Percentiles rank a stretch among this genome's conserved stretches.
These are phyloP conservation scores for Amanita rubescens DNA, from an alignment of 768 basidiomycete genomes.

Conservation along the genomic window DNA sequence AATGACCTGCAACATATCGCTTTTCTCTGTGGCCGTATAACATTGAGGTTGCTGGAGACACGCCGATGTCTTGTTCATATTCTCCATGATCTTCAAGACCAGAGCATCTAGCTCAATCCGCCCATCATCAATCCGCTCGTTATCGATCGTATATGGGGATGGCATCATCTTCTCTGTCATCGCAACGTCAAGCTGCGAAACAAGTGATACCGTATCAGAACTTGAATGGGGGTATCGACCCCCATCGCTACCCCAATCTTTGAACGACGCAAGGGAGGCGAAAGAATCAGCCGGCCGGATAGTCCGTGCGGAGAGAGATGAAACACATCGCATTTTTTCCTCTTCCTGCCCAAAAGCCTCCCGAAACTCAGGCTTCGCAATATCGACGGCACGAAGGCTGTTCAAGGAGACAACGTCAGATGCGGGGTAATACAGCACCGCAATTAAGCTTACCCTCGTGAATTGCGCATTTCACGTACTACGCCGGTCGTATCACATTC, in stretches of 20 bases:
- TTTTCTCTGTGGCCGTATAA: background rate
- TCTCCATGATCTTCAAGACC: background rate
- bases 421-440: background rate
- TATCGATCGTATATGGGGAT: background rate
- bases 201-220: background rate
- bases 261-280: slow-evolving; percentile 42
- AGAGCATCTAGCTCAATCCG: background rate
- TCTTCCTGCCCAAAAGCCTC: slow-evolving; percentile 48
- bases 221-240: background rate
- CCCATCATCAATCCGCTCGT: background rate
- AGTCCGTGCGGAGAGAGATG: slow-evolving; percentile 49
- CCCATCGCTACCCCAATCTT: slow-evolving; percentile 20
- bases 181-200: background rate
- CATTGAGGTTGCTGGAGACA: background rate
- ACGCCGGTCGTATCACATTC: slow-evolving; percentile 53
- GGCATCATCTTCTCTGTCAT: background rate
- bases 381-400: slow-evolving; percentile 61
- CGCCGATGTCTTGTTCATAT: slow-evolving; percentile 1
- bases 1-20: background rate
- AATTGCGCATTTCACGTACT: slow-evolving; percentile 56
- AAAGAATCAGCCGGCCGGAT: slow-evolving; percentile 43
- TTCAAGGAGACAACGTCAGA: background rate
- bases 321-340: slow-evolving; percentile 40
- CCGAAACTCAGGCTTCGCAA: slow-evolving; percentile 63
- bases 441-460: slow-evolving; percentile 52